Evolutionary conservation across 169 alveolate genomes (phyloP), one percentile per base, ranked within the genome.

Genomic region (Amoebophrya sp.): DNA sequence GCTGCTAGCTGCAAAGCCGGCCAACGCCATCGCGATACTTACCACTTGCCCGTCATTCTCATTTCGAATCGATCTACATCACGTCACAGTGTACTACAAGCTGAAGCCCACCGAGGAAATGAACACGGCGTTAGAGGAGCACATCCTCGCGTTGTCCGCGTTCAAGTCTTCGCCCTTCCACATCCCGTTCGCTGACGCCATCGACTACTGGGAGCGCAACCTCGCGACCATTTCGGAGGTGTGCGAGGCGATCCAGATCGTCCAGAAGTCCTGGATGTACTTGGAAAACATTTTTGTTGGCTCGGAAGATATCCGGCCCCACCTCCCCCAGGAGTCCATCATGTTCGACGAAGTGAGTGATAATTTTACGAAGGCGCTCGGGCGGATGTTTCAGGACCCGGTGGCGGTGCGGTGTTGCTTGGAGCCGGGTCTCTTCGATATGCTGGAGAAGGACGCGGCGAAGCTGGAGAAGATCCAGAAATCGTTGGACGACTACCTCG

Each of bases 401-500:
- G 91, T 88, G 43, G 88, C 91, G 31, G 88, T 89, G 88, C 67
- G 88, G 67, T 92, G 92, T 5, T 93, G 94, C 87, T 45, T 91
- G 67, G 89, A 45, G 41, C 93, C 93, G 41, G 90, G 89, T 23
- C 20, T 90, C 34, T 48, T 58, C 41, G 92, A 89, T n/a, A 91
- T 41, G 34, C 91, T 93, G 23, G 90, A 70, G 69, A 90, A 88
- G 18, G 88, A 89, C 92, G 89, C 40, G 20, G 91, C 67, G 40
- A 88, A 95, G 89, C 94, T 97, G 88, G 99, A 98, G 87, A 96
- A 94, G 78, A 97, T 97, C 89, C 97, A 97, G 93, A 97, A 97
- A 95, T 96, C 97, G 89, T 94, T 98, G 26, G 97, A 97, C 93
- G 97, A 97, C 92, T 97, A 96, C 94, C 94, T 98, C 69, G 98